A percentile compares a stretch with the other conserved stretches of the same genome.
phyloP scores from a whole-genome alignment of 306 rosid genomes.

The Myrica gale region DNA sequence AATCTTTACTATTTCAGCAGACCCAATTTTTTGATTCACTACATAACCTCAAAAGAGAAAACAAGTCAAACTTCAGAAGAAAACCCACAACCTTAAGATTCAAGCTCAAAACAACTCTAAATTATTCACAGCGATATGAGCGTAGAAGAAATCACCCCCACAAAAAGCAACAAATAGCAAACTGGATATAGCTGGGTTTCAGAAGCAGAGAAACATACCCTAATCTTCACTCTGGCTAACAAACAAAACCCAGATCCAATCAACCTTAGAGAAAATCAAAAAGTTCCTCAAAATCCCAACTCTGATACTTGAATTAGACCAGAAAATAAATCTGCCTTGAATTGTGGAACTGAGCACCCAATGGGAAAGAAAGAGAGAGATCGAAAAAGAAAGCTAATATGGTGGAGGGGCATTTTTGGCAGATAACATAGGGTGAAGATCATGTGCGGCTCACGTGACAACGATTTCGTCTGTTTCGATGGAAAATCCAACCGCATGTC shows the following conservation, averaged over 20 bases:
- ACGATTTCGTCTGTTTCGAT: too few species aligned
- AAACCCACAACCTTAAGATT: slow-evolving; percentile 11
- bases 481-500: too few species aligned
- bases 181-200: slow-evolving; percentile 34
- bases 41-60: slow-evolving; percentile 32
- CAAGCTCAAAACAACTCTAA: slow-evolving; percentile 22
- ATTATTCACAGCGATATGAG: slow-evolving; percentile 10
- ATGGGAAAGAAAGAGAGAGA: slow-evolving; percentile 4
- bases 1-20: slow-evolving; percentile 13
- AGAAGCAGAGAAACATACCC: slow-evolving; percentile 49
- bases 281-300: too few species aligned
- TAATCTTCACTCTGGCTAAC: slow-evolving; percentile 18
- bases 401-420: too few species aligned
- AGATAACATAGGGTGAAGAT: too few species aligned
- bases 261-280: slow-evolving; percentile 20
- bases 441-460: too few species aligned
- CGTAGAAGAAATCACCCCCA: slow-evolving; percentile 20
- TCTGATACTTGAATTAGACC: not conserved
- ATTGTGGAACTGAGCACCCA: slow-evolving; percentile 18
- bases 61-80: slow-evolving; percentile 25
- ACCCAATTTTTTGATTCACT: slow-evolving; percentile 17
- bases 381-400: too few species aligned
- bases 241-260: slow-evolving; percentile 17
- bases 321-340: slow-evolving; percentile 32
- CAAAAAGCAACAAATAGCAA: slow-evolving; percentile 34